Evolutionary conservation across 306 rosid species (phyloP), one percentile per base, ranked within the genome.

Genomic region (Cucumis cinereus): DNA sequence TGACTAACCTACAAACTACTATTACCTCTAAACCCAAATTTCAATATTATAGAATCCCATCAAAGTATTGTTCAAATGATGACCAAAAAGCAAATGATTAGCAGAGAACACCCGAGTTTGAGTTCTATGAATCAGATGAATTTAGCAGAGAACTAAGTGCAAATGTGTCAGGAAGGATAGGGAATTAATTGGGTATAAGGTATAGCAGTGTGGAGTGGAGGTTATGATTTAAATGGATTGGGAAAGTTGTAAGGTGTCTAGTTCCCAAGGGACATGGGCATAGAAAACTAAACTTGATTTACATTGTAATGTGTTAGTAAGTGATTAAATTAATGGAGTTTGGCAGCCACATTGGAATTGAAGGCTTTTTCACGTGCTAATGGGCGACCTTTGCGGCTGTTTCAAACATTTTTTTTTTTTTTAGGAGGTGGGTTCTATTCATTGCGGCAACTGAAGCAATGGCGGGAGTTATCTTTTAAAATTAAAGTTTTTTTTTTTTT

Each of bases 331-430:
- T 41, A 67, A 41, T 67, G 24, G 33, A 38, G 73, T 67, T 64
- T 15, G 41, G 68, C 19, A 61, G 64, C 17, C 66, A 54, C 66
- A 13, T 24, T 59, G 36, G 10, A 59, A 59, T 59, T 61, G 23
- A 61, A 61, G 68, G 50, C 5, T 41, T 67, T 38, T 20, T 67
- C 73, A 67, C 73, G 73, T 67, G 73, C 54, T 16, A n/a, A 40
- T 41, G 33, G 35, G 38, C 73, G 33, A 40, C 73, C 73, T 67
- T 67, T 67, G 73, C 73, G 73, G 73, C 73, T 67, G n/a, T 45
- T 67, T 40, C 73, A n/a, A 36, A 66, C 73, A 6, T 13, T 28
- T 28, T 2, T 56, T 43, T 33, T 61, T 61, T 15, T 30, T 61
- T 30, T 30, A 6, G 43, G 43, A 3, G 69, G 35, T 58, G 62